Base-by-base conservation (phyloP, 257 asterid species). In the Capsicum rhomboideum region DNA sequence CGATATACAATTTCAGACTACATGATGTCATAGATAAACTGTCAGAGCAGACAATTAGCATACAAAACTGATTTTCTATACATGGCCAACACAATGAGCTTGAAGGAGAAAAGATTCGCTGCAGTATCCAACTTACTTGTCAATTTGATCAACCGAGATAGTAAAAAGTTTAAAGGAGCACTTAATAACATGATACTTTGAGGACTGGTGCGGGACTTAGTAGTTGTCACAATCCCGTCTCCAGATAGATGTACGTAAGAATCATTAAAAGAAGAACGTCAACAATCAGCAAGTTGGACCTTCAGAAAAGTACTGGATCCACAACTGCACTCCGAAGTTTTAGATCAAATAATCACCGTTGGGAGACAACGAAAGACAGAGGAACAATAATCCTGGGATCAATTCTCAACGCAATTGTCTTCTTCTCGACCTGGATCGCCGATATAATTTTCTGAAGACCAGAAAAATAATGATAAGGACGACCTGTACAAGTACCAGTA, bases 401-500 rank as follows among this genome's bases (percentile, higher is more conserved):
- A 46, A 66, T 26, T 68, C 84, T 75, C 90, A 89, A 83, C 88
- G 83, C 2, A 82, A 55, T 84, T 83, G 91, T 84, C 94, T 88
- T 90, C 92, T 89, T 89, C 91, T 91, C 16, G 86, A 86, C 86
- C 89, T 93, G 78, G 59, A 49, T 40, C 88, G 90, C 44, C 90
- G 81, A 56, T 86, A 87, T 69, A 83, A 82, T 55, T 85, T 85
- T 78, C 89, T 82, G 50, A 82, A 86, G 80, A 85, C 91, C 83
- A 91, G 44, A 69, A 89, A 66, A 83, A 86, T 18, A 80, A 90
- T 75, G 81, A 91, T 86, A 87, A 91, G 21, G 72, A 80, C 87
- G 20, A 88, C 90, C 86, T 95, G 95, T 88, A 93, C 87, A 84
- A 87, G 85, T 82, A 90, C 86, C 82, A 92, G 78, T 55, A 86